Evolutionary conservation across 1,139 yeast species (phyloP).

Genomic region (Sporopachydermia cereana): DNA sequence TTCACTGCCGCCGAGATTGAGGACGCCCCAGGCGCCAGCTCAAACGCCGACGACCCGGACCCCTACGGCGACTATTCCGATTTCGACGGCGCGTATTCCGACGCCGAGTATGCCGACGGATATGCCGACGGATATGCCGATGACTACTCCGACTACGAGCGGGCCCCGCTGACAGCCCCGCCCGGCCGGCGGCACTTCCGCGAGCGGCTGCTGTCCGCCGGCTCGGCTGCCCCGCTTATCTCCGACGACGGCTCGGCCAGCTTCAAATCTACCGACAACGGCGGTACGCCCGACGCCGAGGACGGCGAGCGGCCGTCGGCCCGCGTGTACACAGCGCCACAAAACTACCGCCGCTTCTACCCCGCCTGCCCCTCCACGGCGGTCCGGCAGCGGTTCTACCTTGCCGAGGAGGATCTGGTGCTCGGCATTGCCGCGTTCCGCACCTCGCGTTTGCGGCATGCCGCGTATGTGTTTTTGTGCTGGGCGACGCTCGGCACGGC

Average conservation of each 20-base stretch:
- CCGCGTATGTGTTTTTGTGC: conserved; percentile 45
- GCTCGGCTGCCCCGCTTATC: background rate
- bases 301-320: background rate
- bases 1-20: conserved; percentile 78
- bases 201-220: background rate
- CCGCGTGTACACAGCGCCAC: conserved; percentile 10
- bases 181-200: conserved; percentile 9
- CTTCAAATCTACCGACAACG: conserved; percentile 3
- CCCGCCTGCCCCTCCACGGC: conserved; percentile 33
- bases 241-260: background rate
- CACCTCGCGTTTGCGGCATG: conserved; percentile 35
- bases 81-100: conserved; percentile 8
- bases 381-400: conserved; percentile 67
- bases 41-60: conserved; percentile 54
- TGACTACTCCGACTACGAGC: conserved; percentile 27
- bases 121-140: too few species aligned
- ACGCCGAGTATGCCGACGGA: too few species aligned
- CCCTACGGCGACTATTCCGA: conserved; percentile 29
- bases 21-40: conserved; percentile 72
- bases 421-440: conserved; percentile 87
- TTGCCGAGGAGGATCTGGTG: conserved; percentile 91
- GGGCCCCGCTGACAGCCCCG: conserved; percentile 11
- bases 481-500: conserved; percentile 55
- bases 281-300: background rate
- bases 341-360: conserved; percentile 31